phyloP scores from a whole-genome alignment of 2,329 filamentous ascomycete species.

The Penicillium oxalicum region DNA sequence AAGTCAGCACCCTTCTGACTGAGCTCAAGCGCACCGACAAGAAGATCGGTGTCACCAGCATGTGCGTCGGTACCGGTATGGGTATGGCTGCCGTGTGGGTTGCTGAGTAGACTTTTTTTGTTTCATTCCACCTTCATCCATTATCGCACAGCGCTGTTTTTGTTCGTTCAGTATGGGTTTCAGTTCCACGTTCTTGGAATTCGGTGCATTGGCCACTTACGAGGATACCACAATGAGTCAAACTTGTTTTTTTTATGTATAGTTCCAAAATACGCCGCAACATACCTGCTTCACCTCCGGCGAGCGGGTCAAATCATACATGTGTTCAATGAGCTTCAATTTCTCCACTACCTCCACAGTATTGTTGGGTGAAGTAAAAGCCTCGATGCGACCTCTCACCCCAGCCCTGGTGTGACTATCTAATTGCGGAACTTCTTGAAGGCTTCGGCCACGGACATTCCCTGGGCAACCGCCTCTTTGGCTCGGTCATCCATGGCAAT shows the following conservation, averaged over 20 bases:
- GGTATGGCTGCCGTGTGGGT: constrained; percentile 97
- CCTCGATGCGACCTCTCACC: too few relatives aligned
- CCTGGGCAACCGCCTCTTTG: constrained; percentile 59
- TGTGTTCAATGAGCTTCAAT: too few relatives aligned
- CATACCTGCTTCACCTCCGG: not conserved
- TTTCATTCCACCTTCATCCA: constrained; percentile 6
- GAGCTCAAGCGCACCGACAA: constrained; percentile 79
- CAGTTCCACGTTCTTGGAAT: constrained; percentile 3
- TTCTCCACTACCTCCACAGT: too few relatives aligned
- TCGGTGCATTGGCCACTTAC: constrained; percentile 18
- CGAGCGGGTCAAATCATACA: too few relatives aligned
- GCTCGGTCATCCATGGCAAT: constrained; percentile 53
- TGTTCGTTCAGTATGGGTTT: constrained; percentile 12
- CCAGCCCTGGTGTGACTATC: not conserved
- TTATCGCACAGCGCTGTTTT: constrained; percentile 20
- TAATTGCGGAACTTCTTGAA: constrained; percentile 52
- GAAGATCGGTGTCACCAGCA: constrained; percentile 85
- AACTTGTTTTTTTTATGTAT: constrained; percentile 11
- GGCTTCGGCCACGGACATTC: constrained; percentile 59
- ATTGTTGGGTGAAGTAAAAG: too few relatives aligned
- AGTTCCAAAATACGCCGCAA: constrained; percentile 1
- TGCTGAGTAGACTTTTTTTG: constrained; percentile 60
- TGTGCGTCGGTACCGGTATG: constrained; percentile 97
- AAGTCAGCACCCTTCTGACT: constrained; percentile 86
- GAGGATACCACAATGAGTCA: constrained; percentile 15